Evolutionary conservation across 768 basidiomycete genomes (phyloP), one percentile per base, ranked within the genome.

Genomic region (Agrocybe praecox): DNA sequence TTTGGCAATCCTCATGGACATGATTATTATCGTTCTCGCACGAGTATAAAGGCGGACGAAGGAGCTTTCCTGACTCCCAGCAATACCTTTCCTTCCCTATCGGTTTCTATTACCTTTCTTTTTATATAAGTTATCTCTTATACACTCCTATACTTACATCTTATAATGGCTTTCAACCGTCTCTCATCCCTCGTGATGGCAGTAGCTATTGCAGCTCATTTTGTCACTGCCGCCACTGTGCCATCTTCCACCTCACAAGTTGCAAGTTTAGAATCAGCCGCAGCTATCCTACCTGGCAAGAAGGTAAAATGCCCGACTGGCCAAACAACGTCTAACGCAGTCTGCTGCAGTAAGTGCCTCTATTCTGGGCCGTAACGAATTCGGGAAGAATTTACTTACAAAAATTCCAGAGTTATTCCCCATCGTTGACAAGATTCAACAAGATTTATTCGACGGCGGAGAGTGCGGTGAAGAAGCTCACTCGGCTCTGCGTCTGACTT

Each of bases 401-500:
- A 14, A n/a, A n/a, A 6, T 14, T 14, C 19, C 32, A 44, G 19
- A 11, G 22, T 59, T 64, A 29, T 64, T 64, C 63, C 61, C 63
- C 33, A 51, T 62, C 32, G 63, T 67, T 32, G 62, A 71, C 65
- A 65, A 68, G 52, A 57, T 75, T 18, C 72, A 73, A 58, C 40
- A 67, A 42, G 63, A 66, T 29, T 65, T 75, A 21, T 74, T 74
- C 65, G 70, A 73, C 44, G 64, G 64, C 29, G 69, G 63, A 42
- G 65, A 72, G 55, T 75, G 74, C 59, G 71, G 73, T 44, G 73
- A 74, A 57, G 68, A 65, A 45, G 63, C 61, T 26, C 65, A 65
- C 53, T 59, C 62, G 46, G 67, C 66, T 53, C 61, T 65, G 49
- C 64, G 65, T 48, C 52, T 66, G 6, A 49, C 62, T 8, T 66